Percentiles rank a stretch among this genome's conserved stretches.
Conservation (phyloP, 129 eudicot genomes). For the Centella asiatica region DNA sequence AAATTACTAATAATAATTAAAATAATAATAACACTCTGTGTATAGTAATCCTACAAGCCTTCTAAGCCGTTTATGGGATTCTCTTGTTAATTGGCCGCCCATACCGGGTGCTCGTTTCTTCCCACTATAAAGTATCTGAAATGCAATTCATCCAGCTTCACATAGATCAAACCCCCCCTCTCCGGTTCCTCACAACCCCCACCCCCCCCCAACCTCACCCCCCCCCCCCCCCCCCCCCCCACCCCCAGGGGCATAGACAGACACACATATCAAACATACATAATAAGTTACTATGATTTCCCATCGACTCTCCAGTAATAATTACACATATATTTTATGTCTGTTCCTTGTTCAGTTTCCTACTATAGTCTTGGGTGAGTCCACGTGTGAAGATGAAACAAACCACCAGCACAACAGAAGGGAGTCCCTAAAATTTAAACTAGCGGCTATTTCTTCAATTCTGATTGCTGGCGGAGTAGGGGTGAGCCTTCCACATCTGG, state of each 20-base stretch:
- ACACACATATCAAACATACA: too few relatives aligned
- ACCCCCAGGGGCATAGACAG: not conserved
- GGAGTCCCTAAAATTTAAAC: slow-evolving; percentile 37
- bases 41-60: too few relatives aligned
- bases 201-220: not conserved
- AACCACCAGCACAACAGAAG: slow-evolving; percentile 1
- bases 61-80: slow-evolving; percentile 4
- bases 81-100: slow-evolving; percentile 9
- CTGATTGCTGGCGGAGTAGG: slow-evolving; percentile 58
- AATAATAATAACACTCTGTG: too few relatives aligned
- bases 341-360: slow-evolving; percentile 28
- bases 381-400: slow-evolving; percentile 14
- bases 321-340: not conserved
- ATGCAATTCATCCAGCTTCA: too few relatives aligned
- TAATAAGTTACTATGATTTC: slow-evolving; percentile 13
- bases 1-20: too few relatives aligned
- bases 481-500: slow-evolving; percentile 55
- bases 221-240: not conserved
- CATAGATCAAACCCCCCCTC: too few relatives aligned
- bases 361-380: slow-evolving; percentile 22
- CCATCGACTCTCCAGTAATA: not conserved
- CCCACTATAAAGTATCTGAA: not conserved
- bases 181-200: too few relatives aligned
- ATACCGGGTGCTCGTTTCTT: not conserved
- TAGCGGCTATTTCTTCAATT: slow-evolving; percentile 44